These are phyloP conservation scores for Handroanthus guayacan DNA, from an alignment of 257 asterid genomes.

Conservation along the genomic window DNA sequence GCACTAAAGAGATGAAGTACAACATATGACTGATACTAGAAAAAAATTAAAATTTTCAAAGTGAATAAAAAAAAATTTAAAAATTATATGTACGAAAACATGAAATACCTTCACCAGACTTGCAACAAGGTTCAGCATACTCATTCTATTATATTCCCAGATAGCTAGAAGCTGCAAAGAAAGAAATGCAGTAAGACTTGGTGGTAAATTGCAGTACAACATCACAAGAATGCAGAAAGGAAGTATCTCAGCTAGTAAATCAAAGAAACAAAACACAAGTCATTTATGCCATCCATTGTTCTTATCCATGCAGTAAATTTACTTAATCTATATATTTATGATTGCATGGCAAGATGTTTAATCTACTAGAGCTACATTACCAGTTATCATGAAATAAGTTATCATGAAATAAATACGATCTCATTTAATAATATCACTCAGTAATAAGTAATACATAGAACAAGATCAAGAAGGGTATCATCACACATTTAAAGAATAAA, in stretches of 20 bases:
- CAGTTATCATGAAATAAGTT: background rate
- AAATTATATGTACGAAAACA: background rate
- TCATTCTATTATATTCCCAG: constrained; percentile 80
- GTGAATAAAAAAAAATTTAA: background rate
- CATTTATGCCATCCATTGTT: background rate
- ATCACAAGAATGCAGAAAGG: constrained; percentile 22
- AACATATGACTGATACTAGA: background rate
- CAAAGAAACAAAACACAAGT: background rate
- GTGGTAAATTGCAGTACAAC: constrained; percentile 4
- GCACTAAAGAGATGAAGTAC: background rate
- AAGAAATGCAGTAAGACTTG: constrained; percentile 26
- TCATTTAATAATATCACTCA: background rate
- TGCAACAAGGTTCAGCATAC: constrained; percentile 87
- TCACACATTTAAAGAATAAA: background rate
- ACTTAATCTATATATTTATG: background rate
- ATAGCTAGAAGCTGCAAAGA: constrained; percentile 74
- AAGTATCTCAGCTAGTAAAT: background rate
- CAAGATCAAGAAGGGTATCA: background rate
- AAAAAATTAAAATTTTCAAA: background rate
- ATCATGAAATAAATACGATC: background rate
- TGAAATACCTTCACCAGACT: constrained; percentile 72
- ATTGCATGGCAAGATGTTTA: background rate
- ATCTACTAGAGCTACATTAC: constrained; percentile 5
- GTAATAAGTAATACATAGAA: background rate
- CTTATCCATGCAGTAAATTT: background rate